Conservation (phyloP, 768 basidiomycete species). For the Mycena venus region DNA sequence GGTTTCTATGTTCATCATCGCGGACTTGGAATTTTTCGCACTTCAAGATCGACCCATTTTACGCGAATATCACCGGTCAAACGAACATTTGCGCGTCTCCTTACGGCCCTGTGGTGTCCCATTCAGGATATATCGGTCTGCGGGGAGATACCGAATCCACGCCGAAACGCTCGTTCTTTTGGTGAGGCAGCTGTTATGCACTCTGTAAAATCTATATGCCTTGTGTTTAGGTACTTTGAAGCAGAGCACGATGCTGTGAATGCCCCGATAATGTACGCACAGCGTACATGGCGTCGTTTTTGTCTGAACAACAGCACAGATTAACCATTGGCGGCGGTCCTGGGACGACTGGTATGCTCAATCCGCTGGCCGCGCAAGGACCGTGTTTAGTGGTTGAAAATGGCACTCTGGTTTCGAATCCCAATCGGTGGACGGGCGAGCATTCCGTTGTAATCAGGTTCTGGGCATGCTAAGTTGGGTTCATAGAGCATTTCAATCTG, state of each 20-base stretch:
- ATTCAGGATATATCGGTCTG: not conserved
- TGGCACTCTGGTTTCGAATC: conserved; percentile 39
- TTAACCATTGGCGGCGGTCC: conserved; percentile 51
- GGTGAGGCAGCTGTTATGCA: no score
- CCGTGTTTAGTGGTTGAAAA: conserved; percentile 39
- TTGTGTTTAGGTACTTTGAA: not conserved
- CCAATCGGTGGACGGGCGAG: conserved; percentile 40
- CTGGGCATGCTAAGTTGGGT: not conserved
- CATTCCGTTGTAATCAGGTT: not conserved
- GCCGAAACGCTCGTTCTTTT: not conserved
- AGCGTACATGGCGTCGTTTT: not conserved
- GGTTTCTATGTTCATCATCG: no score
- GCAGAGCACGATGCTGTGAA: conserved; percentile 32
- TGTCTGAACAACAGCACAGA: conserved; percentile 24
- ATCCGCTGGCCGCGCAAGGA: conserved; percentile 43
- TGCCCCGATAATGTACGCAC: conserved; percentile 47
- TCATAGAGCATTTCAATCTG: conserved; percentile 21
- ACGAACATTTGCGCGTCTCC: not conserved
- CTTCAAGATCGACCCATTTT: not conserved
- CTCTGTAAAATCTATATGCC: no score
- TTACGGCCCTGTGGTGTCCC: not conserved
- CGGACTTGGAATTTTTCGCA: not conserved
- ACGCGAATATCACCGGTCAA: not conserved
- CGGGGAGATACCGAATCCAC: not conserved
- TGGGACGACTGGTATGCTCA: conserved; percentile 46